A percentile compares a stretch with the other conserved stretches of the same genome.
Evolutionary conservation across 345 rosid species (phyloP).

Genomic region (Noccaea bulbosa): DNA sequence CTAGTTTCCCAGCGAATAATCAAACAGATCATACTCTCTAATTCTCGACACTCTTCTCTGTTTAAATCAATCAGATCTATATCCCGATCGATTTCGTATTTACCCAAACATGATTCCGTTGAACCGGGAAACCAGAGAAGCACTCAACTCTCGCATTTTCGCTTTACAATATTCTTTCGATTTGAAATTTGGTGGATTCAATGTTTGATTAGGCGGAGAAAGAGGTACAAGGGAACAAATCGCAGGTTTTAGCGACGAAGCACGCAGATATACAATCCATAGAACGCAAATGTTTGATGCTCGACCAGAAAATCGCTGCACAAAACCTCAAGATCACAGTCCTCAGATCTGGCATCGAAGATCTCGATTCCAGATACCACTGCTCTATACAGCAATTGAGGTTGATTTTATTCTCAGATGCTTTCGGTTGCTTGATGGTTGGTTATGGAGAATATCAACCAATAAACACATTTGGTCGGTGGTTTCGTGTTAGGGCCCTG

Average conservation of each 20-base stretch:
- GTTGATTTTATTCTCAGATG: conserved; percentile 29
- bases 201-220: conserved; percentile 62
- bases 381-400: conserved; percentile 44
- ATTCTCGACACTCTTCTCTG: background rate
- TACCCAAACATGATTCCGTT: background rate
- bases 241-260: conserved; percentile 54
- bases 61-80: conserved; percentile 3
- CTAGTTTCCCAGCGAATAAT: background rate
- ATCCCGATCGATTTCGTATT: too few species aligned
- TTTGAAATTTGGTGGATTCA: background rate
- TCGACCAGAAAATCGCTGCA: conserved; percentile 56
- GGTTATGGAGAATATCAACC: background rate
- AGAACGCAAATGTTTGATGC: conserved; percentile 63
- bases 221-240: conserved; percentile 58
- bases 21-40: background rate
- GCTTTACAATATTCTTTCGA: background rate
- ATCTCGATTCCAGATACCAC: conserved; percentile 49
- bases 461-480: background rate
- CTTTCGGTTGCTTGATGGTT: background rate
- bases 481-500: conserved; percentile 49
- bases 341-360: conserved; percentile 55
- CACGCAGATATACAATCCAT: conserved; percentile 45
- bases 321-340: conserved; percentile 60
- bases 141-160: background rate
- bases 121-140: background rate